Evolutionary conservation across 2,329 filamentous ascomycete genomes (phyloP), one percentile per base, ranked within the genome.

Genomic region (Beauveria varroae): DNA sequence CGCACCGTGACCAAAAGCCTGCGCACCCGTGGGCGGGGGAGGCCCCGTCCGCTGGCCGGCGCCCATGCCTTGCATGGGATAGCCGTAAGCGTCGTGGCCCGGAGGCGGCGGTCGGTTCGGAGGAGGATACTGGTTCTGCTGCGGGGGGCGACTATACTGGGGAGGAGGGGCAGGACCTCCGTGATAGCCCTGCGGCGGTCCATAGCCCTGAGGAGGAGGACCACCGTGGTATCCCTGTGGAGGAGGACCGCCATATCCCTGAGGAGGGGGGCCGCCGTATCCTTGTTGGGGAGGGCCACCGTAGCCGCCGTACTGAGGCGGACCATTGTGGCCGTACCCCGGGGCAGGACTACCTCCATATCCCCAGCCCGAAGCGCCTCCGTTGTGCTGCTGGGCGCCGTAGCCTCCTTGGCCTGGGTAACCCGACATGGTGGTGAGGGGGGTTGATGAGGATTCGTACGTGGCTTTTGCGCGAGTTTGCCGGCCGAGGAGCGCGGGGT

Each of bases 1-100:
- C 1, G 88, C 88, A 63, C 88, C 88, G 65, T 86, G 81, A 55
- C 87, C 86, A 67, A 88, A 88, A 65, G 79, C 71, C 70, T 87
- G 84, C 7, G 78, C 73, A 2, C 73, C 75, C 3, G 74, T 71
- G 0, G 83, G 81, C 16, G 81, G 81, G 24, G 78, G 78, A 12
- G 76, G 74, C 0, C 70, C 71, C 6, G 46, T 61, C 30, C 59
- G 28, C 34, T 72, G 63, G 10, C 68, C 67, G 26, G 71, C 69
- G 40, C 72, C 68, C 22, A 67, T 24, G 64, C 65, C 67, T 14
- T 69, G 65, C 62, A 73, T 67, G 24, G 77, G 77, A 66, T 81
- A 80, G 53, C 80, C 79, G 66, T 82, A 80, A 12, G 70, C 67
- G 62, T 81, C 79, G 57, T 77, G 68, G 22, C 74, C 74, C 1